Evolutionary conservation across 2,329 filamentous ascomycete species (phyloP).

Genomic region (Fusarium nelsonii): DNA sequence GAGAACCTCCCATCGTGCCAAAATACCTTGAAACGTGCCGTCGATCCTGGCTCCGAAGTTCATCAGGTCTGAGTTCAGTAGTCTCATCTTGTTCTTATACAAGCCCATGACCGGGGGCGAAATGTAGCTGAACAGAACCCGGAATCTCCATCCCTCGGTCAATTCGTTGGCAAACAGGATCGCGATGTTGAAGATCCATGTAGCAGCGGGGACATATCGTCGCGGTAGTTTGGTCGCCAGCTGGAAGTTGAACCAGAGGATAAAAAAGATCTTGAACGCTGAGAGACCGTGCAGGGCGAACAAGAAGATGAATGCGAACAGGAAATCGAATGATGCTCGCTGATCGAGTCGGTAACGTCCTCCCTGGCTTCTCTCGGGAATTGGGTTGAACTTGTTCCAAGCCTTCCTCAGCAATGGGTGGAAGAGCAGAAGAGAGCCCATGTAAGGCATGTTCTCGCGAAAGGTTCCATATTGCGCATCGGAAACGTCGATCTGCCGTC

Average conservation of each 20-base stretch:
- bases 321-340: conserved; percentile 83
- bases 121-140: conserved; percentile 68
- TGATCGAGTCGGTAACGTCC: conserved; percentile 72
- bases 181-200: conserved; percentile 90
- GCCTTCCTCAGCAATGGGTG: conserved; percentile 82
- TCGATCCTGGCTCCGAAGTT: conserved; percentile 81
- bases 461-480: conserved; percentile 90
- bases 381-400: conserved; percentile 71
- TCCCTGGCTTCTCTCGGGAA: conserved; percentile 52
- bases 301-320: conserved; percentile 84
- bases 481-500: conserved; percentile 91
- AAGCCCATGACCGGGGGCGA: conserved; percentile 53
- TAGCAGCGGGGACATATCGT: conserved; percentile 76
- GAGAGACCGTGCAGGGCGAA: conserved; percentile 86
- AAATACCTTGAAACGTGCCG: conserved; percentile 78
- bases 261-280: conserved; percentile 81
- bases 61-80: conserved; percentile 59
- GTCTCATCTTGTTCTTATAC: conserved; percentile 34
- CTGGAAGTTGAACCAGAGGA: conserved; percentile 85
- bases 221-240: conserved; percentile 80
- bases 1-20: conserved; percentile 93
- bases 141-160: conserved; percentile 79
- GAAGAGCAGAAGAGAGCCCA: conserved; percentile 77
- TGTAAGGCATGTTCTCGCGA: conserved; percentile 85
- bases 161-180: conserved; percentile 93